Evolutionary conservation across 1,284 basidiomycete genomes (phyloP).

Genomic region (Boletellus deceptivus): DNA sequence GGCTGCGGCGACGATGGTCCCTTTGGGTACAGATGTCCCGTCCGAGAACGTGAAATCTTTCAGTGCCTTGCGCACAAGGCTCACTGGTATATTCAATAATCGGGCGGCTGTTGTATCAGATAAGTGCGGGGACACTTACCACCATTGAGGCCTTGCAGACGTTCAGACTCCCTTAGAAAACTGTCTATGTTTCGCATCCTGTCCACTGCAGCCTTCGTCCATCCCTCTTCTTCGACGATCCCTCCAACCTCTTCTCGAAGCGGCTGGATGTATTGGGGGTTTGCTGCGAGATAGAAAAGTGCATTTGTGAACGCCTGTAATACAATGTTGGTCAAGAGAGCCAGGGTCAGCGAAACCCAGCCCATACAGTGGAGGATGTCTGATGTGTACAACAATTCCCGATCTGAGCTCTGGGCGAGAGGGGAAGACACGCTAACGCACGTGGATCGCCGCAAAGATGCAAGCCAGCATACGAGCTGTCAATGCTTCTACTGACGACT

Average conservation of each 20-base stretch:
- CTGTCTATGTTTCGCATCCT: constrained; percentile 40
- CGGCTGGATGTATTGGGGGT: constrained; percentile 34
- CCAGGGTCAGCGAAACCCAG: not conserved
- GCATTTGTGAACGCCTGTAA: constrained; percentile 33
- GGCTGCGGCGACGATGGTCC: not conserved
- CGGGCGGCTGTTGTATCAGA: not conserved
- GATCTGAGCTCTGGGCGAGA: not conserved
- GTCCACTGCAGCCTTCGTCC: constrained; percentile 39
- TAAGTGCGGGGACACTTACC: not conserved
- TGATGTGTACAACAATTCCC: not conserved
- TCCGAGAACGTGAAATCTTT: constrained; percentile 32
- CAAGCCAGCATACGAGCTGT: constrained; percentile 33
- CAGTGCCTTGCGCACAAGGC: constrained; percentile 33
- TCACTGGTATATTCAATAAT: constrained; percentile 21
- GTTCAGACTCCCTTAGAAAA: constrained; percentile 42
- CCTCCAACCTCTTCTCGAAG: constrained; percentile 25
- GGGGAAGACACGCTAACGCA: not conserved
- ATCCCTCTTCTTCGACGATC: constrained; percentile 37
- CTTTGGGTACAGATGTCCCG: not conserved
- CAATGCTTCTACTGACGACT: constrained; percentile 22
- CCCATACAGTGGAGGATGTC: constrained; percentile 3
- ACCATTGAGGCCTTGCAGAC: constrained; percentile 27
- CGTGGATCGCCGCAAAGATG: constrained; percentile 42
- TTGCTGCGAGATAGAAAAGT: constrained; percentile 35
- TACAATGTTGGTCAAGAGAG: not conserved